Base-by-base conservation (phyloP, 768 basidiomycete species). In the Hemileccinum rubropunctum region DNA sequence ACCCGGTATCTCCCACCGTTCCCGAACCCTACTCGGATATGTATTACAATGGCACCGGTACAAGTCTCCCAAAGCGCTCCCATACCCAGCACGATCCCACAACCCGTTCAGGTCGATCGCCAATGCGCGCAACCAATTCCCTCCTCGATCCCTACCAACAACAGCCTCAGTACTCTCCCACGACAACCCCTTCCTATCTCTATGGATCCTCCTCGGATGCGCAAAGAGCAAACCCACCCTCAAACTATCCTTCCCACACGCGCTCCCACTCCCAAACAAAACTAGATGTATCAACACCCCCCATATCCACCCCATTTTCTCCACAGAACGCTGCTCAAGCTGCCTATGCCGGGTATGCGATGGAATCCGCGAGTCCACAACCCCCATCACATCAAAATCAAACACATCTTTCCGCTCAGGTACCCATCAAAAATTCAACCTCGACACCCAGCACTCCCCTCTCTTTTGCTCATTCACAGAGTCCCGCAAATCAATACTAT, bases 391-490 rank as follows among this genome's bases (percentile, higher is more conserved):
- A 66, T 26, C 78, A 76, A 63, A 73, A 68, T 50, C 80, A 77
- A 57, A 60, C 77, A 11, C 82, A 80, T 66, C 72, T 83, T 38
- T 71, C 70, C 34, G 69, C 79, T 18, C 78, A 78, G 54, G 61
- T 70, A 39, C 70, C 79, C 39, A 60, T 70, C 45, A 78, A 81
- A 58, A 72, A 73, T n/a, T 82, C 86, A 7, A 59, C 76, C 36
- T 89, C 88, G 2, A 82, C 78, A 28, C 88, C 89, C 15, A 74
- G 80, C 35, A 90, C 87, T 0, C 89, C 88, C 11, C 73, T 90
- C 56, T 84, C 85, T 3, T 85, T 83, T 58, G 68, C 80, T 35
- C 82, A 82, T 41, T 70, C 76, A 4, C 77, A 77, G 41, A 74
- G 73, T 45, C 74, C 79, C 26, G 68, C 73, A 17, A 71, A 74